Conservation (phyloP, 768 basidiomycete species). For the Mycena crocata region DNA sequence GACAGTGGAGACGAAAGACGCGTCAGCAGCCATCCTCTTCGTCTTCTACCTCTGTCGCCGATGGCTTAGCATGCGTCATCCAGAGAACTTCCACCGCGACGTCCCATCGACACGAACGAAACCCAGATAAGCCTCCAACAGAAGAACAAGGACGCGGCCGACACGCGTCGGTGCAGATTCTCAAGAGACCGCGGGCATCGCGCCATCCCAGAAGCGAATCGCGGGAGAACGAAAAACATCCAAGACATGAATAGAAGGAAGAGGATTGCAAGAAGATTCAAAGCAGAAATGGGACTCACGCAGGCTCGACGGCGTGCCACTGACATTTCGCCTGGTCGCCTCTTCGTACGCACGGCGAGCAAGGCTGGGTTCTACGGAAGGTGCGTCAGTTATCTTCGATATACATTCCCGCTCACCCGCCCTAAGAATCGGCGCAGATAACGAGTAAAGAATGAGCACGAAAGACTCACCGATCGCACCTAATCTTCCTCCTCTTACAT, state of each 20-base stretch:
- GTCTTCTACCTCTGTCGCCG: too few species aligned
- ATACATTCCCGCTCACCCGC: not conserved
- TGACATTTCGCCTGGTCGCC: constrained; percentile 85
- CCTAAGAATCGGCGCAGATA: not conserved
- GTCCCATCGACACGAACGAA: too few species aligned
- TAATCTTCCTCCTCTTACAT: constrained; percentile 89
- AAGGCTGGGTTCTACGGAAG: constrained; percentile 74
- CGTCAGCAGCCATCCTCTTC: too few species aligned
- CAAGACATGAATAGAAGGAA: not conserved
- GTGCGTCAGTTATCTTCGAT: not conserved
- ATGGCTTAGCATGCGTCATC: too few species aligned
- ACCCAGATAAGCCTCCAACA: too few species aligned
- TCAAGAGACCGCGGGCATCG: too few species aligned
- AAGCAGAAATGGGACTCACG: constrained; percentile 62
- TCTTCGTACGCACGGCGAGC: constrained; percentile 82
- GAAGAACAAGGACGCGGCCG: too few species aligned
- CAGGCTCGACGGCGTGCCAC: constrained; percentile 86
- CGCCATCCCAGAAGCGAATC: too few species aligned
- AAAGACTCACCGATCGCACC: constrained; percentile 78
- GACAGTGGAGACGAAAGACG: too few species aligned
- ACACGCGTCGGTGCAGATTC: not conserved
- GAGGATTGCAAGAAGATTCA: constrained; percentile 7
- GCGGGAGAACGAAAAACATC: not conserved
- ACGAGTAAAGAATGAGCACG: too few species aligned
- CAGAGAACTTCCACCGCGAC: too few species aligned